Conservation (phyloP, 352 stramenopile species). For the Globisporangium splendens region DNA sequence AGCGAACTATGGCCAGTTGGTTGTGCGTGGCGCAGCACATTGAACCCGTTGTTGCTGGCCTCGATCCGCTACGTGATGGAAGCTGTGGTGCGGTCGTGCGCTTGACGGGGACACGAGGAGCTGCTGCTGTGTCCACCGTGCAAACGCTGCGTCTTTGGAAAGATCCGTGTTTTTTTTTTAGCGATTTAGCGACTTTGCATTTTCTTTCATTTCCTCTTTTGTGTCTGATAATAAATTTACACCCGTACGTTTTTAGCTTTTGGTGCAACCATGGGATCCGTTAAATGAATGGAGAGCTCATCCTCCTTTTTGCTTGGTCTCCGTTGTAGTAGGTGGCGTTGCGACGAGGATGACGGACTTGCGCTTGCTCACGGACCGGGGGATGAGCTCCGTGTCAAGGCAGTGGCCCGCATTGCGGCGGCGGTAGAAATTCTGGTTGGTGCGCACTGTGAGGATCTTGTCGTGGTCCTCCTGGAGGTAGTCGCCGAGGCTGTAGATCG, state of each 20-base stretch:
- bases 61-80: neutral
- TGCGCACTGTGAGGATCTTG: conserved; percentile 48
- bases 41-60: neutral
- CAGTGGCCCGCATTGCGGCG: conserved; percentile 53
- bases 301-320: conserved; percentile 12
- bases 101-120: neutral
- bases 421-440: conserved; percentile 42
- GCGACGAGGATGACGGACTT: conserved; percentile 4
- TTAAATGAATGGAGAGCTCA: neutral
- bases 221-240: conserved; percentile 66
- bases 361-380: conserved; percentile 19
- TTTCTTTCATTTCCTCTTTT: conserved; percentile 54
- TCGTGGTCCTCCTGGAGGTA: conserved; percentile 44
- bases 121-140: conserved; percentile 10
- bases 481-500: conserved; percentile 67
- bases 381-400: conserved; percentile 59
- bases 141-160: conserved; percentile 22
- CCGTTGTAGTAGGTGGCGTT: conserved; percentile 3
- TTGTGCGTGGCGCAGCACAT: conserved; percentile 1
- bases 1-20: neutral
- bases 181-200: conserved; percentile 24
- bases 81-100: neutral
- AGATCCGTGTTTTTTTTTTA: conserved; percentile 30
- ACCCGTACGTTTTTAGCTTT: conserved; percentile 8
- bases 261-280: neutral